Evolutionary conservation across 2,329 filamentous ascomycete genomes (phyloP), one percentile per base, ranked within the genome.

Genomic region (Ophiostoma ulmi): DNA sequence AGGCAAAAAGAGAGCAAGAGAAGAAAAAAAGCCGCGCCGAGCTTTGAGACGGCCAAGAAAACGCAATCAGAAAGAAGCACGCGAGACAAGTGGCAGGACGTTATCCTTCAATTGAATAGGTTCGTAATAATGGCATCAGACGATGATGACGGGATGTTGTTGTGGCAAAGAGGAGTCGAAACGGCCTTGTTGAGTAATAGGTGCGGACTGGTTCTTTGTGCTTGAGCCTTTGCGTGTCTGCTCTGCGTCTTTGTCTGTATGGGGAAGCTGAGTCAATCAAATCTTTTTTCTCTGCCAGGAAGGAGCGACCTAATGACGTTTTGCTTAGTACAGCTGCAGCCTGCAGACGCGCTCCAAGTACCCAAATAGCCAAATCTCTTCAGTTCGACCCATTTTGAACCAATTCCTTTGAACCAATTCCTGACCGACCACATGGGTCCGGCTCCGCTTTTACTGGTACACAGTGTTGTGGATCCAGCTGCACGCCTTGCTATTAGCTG

Each of bases 221-320:
- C 13, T 26, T 11, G 44, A 39, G 38, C 38, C 38, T 39, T 39
- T 39, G 38, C 38, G 38, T 39, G 5, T 39, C 26, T 31, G 31
- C 31, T 31, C 38, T 39, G 10, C 38, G 38, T 5, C 44, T 48
- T 48, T 48, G 17, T 48, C 39, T 41, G 6, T 36, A 68, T 20
- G n/a, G 67, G 70, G 70, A 52, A 71, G 70, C 70, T 71, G 66
- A 8, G 11, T 65, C 55, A 22, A 36, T n/a, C 52, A 58, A 58
- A 58, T 22, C 7, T 38, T 58, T 36, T 68, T 69, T 69, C 65
- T 68, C 48, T 69, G 61, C n/a, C 44, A 65, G 70, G 70, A 65
- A 71, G 31, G 70, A 68, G 65, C 69, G 69, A 65, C 58, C 48
- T 64, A 66, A 69, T 69, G 67, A 69, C 70, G 67, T 71, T 58